Percentiles rank a stretch among this genome's conserved stretches.
Evolutionary conservation across 352 stramenopile genomes (phyloP).

Genomic region (Plasmopara viticola): DNA sequence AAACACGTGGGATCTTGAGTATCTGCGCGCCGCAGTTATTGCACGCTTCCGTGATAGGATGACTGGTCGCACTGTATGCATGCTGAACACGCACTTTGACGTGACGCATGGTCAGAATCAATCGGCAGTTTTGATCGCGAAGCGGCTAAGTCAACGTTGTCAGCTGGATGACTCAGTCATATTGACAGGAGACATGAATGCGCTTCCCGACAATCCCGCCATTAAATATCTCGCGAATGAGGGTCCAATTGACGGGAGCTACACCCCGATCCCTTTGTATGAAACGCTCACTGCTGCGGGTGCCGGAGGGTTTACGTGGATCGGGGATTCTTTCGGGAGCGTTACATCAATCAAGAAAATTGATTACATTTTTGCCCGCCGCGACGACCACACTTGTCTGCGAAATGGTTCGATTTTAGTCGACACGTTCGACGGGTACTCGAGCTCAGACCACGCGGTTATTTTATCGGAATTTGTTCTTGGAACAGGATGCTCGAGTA

Average conservation of each 20-base stretch:
- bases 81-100: conserved; percentile 78
- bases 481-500: conserved; percentile 28
- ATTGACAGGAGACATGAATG: conserved; percentile 71
- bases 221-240: conserved; percentile 40
- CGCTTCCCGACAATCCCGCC: conserved; percentile 21
- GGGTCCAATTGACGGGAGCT: conserved; percentile 15
- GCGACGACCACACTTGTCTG: conserved; percentile 40
- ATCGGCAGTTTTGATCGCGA: conserved; percentile 45
- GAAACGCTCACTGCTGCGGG: conserved; percentile 45
- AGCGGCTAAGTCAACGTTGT: conserved; percentile 36
- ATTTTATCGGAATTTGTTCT: conserved; percentile 57
- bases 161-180: conserved; percentile 40
- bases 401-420: conserved; percentile 35
- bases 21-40: conserved; percentile 47
- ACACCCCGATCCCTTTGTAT: conserved; percentile 49
- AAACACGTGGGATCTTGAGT: conserved; percentile 65
- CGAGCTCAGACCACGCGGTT: conserved; percentile 58
- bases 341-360: conserved; percentile 29
- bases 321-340: conserved; percentile 44
- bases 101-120: conserved; percentile 48
- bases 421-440: conserved; percentile 43
- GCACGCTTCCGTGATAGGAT: conserved; percentile 43
- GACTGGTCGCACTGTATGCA: conserved; percentile 33
- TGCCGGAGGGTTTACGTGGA: conserved; percentile 47
- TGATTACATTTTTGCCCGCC: conserved; percentile 67